These are phyloP conservation scores for Dentipellis fragilis DNA, from an alignment of 768 basidiomycete species.

Conservation along the genomic window DNA sequence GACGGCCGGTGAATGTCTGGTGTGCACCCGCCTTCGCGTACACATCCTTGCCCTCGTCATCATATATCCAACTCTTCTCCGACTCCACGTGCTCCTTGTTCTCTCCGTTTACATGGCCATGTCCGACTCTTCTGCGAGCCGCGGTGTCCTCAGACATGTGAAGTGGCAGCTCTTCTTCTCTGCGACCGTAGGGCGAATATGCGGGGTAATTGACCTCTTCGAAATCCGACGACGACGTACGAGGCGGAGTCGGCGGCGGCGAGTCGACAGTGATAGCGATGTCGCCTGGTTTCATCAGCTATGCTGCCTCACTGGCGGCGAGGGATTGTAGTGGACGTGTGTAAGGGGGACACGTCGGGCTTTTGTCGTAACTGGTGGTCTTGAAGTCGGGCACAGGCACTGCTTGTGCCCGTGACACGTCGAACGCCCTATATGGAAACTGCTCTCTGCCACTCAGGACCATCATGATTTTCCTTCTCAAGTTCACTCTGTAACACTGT, in stretches of 20 bases:
- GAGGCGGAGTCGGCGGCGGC: slow-evolving; percentile 36
- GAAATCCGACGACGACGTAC: slow-evolving; percentile 58
- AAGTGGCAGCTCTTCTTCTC: slow-evolving; percentile 37
- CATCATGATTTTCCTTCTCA: neutral
- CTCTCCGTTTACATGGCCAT: slow-evolving; percentile 23
- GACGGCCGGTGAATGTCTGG: slow-evolving; percentile 29
- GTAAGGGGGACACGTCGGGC: neutral
- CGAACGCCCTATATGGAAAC: neutral
- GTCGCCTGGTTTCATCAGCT: slow-evolving; percentile 54
- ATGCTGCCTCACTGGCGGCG: slow-evolving; percentile 1
- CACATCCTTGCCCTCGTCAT: slow-evolving; percentile 61
- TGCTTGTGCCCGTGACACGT: neutral
- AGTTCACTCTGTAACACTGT: neutral
- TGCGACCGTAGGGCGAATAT: slow-evolving; percentile 20
- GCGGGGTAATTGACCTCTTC: slow-evolving; percentile 58
- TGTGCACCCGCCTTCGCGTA: slow-evolving; percentile 33
- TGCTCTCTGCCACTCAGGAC: neutral
- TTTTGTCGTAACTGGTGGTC: neutral
- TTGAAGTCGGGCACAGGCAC: neutral
- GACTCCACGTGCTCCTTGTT: slow-evolving; percentile 14
- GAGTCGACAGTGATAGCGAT: slow-evolving; percentile 64
- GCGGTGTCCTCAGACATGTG: slow-evolving; percentile 44
- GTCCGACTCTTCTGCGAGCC: slow-evolving; percentile 31
- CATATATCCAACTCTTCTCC: slow-evolving; percentile 28
- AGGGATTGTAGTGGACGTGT: neutral